Evolutionary conservation across 805 yeast genomes (phyloP), one percentile per base, ranked within the genome.

Genomic region (Clavispora vitiphila): DNA sequence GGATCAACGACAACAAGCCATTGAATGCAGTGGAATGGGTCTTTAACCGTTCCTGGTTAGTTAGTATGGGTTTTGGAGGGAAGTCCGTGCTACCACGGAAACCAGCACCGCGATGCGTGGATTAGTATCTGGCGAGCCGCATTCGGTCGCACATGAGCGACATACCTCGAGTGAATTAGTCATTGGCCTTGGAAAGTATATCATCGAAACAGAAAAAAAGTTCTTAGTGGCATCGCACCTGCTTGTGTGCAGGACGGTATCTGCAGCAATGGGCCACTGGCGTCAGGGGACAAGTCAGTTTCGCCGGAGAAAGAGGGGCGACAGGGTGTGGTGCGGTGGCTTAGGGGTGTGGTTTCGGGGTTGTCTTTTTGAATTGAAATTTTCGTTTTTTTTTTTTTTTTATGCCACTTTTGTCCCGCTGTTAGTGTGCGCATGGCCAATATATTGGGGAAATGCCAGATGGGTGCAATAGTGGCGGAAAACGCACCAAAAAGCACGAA

Each of bases 1-100:
- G 97, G 44, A 91, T 90, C 61, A 91, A 69, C 16, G 96, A 87
- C 44, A 91, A 70, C 39, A 91, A 69, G 19, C 97, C 96, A 58
- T 86, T 87, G 61, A 91, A 91, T 4, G 96, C 88, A 39, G 79
- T 69, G 11, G 93, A 81, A 57, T 84, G 89, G 24, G 79, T 78
- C 63, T 84, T 81, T 52, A 86, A 74, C 50, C 95, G 80, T 58
- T 86, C 93, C 81, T 80, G 43, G 35, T 23, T 9, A 34, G 61
- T 61, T 61, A 60, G 64, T 56, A 50, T 25, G 40, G 8, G 29
- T 8, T 23, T 15, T 10, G 34, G 39, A 37, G 34, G 21, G 24
- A 39, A 40, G 35, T 20, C 20, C n/a, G n/a, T n/a, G n/a, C n/a
- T n/a, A n/a, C n/a, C n/a, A n/a, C n/a, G n/a, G n/a, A n/a, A n/a